These are phyloP conservation scores for Fusarium globosum DNA, from an alignment of 2,329 filamentous ascomycete genomes.

Conservation along the genomic window DNA sequence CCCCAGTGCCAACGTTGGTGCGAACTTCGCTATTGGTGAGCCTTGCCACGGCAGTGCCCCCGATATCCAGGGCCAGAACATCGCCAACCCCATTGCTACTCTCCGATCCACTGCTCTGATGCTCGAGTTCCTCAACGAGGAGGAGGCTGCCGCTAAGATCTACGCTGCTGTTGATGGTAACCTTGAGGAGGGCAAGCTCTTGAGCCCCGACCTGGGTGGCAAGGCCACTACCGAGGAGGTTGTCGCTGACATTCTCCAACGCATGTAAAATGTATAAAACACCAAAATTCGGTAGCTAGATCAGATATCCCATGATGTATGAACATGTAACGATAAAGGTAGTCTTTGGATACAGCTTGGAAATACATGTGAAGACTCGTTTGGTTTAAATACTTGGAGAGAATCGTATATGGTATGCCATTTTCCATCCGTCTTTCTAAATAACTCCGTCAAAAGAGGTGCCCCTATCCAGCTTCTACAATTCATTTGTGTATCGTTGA, in stretches of 20 bases:
- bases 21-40: conserved; percentile 95
- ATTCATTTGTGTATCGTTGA: conserved; percentile 35
- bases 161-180: conserved; percentile 93
- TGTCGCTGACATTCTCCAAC: conserved; percentile 84
- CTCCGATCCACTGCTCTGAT: conserved; percentile 91
- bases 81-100: conserved; percentile 97
- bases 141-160: conserved; percentile 86
- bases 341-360: conserved; percentile 3
- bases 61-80: conserved; percentile 91
- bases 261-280: conserved; percentile 67
- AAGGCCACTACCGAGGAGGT: conserved; percentile 88
- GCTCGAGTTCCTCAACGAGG: conserved; percentile 94
- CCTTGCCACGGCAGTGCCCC: conserved; percentile 97
- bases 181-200: conserved; percentile 81
- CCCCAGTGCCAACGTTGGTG: conserved; percentile 93
- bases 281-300: conserved; percentile 18
- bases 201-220: conserved; percentile 92
- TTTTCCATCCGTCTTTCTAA: conserved; percentile 26
- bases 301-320: conserved; percentile 3
- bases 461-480: conserved; percentile 11
- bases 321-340: background rate
- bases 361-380: background rate
- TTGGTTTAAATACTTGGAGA: conserved; percentile 33
- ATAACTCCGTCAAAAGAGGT: background rate
- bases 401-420: conserved; percentile 40